A percentile compares a stretch with the other conserved stretches of the same genome.
phyloP scores from a whole-genome alignment of 2,329 filamentous ascomycete genomes.

The Claviceps humidiphila region DNA sequence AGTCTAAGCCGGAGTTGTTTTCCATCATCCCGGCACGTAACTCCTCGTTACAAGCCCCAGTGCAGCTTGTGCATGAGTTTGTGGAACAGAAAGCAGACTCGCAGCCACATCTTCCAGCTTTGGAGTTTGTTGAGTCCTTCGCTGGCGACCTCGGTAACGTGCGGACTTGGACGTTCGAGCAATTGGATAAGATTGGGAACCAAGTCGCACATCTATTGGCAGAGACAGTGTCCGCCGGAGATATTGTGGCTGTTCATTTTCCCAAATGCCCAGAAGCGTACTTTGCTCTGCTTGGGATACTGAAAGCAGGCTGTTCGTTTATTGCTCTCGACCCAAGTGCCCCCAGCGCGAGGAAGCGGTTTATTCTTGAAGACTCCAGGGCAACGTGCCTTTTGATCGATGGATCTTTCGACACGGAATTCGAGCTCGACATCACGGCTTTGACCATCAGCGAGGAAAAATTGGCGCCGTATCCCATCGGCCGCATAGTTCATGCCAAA shows the following conservation, averaged over 20 bases:
- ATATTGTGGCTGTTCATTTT: conserved; percentile 64
- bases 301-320: conserved; percentile 73
- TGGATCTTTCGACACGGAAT: neutral
- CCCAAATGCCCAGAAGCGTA: conserved; percentile 77
- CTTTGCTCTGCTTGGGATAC: conserved; percentile 65
- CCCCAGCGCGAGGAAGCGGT: conserved; percentile 58
- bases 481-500: conserved; percentile 1
- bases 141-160: conserved; percentile 30
- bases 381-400: conserved; percentile 51
- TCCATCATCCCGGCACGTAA: conserved; percentile 53
- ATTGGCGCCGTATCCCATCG: conserved; percentile 15
- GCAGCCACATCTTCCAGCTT: conserved; percentile 48
- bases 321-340: conserved; percentile 67
- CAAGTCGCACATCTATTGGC: conserved; percentile 54
- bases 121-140: conserved; percentile 60
- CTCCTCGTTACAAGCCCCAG: conserved; percentile 40
- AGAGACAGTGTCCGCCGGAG: conserved; percentile 36
- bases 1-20: conserved; percentile 29
- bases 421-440: neutral
- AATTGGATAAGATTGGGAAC: conserved; percentile 60
- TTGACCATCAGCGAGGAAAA: conserved; percentile 15
- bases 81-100: conserved; percentile 50
- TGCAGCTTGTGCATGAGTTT: conserved; percentile 60
- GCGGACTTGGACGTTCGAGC: conserved; percentile 57
- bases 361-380: conserved; percentile 63